A percentile compares a stretch with the other conserved stretches of the same genome.
These are phyloP conservation scores for Sedum album DNA, from an alignment of 164 flowering plant genomes.

Conservation along the genomic window DNA sequence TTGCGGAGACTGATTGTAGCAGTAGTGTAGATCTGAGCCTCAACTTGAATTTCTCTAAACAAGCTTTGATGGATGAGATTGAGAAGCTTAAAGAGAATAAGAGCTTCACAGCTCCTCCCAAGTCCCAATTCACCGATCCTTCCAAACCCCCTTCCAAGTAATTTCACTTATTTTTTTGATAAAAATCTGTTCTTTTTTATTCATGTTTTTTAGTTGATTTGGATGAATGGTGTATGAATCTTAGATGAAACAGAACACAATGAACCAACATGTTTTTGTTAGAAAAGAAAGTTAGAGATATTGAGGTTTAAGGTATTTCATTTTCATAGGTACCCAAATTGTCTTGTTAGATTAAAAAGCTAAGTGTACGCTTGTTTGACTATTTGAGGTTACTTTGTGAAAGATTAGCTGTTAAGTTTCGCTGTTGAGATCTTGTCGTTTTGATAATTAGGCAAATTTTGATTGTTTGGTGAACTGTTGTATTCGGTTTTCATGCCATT, in stretches of 20 bases:
- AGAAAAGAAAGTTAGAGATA: not conserved
- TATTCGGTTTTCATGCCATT: too few species aligned
- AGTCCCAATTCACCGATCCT: not conserved
- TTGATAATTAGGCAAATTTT: too few species aligned
- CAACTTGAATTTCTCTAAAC: not conserved
- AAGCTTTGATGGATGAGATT: conserved; percentile 5
- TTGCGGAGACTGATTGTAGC: conserved; percentile 19
- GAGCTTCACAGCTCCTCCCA: conserved; percentile 13
- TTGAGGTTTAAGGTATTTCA: not conserved
- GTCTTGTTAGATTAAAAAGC: too few species aligned
- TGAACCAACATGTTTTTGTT: too few species aligned
- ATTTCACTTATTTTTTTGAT: too few species aligned
- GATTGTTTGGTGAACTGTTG: too few species aligned
- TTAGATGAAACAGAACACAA: too few species aligned
- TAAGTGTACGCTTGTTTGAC: not conserved
- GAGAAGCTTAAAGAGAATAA: not conserved
- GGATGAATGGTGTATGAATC: too few species aligned
- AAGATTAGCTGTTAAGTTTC: too few species aligned
- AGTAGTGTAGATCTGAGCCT: conserved; percentile 5
- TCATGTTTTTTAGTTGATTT: too few species aligned
- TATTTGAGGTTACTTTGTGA: not conserved
- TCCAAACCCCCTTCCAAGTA: conserved; percentile 41
- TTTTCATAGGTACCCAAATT: not conserved
- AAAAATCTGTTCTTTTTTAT: too few species aligned
- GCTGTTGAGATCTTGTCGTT: too few species aligned